These are phyloP conservation scores for Linum tenue DNA, from an alignment of 345 rosid genomes.

Conservation along the genomic window DNA sequence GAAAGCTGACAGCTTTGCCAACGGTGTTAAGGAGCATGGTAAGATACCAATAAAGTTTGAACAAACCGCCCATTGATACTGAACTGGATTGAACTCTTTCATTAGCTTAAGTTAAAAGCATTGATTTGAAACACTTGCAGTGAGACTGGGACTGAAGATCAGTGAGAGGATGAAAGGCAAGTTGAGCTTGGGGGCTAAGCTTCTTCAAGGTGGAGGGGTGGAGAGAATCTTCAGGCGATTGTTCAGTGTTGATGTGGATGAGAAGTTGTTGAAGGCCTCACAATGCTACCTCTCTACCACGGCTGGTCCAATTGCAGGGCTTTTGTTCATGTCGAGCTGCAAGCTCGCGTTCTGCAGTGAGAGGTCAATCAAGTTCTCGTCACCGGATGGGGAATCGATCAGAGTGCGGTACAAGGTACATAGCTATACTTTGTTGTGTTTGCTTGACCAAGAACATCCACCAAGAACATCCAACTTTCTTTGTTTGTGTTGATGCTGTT, in stretches of 20 bases:
- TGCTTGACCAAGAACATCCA: too few species aligned
- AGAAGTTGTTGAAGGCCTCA: conserved; percentile 39
- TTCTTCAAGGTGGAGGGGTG: conserved; percentile 16
- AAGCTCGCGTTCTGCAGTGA: conserved; percentile 24
- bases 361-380: conserved; percentile 18
- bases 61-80: too few species aligned
- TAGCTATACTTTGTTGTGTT: neutral
- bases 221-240: conserved; percentile 28
- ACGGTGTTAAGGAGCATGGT: conserved; percentile 28
- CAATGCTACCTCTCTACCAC: conserved; percentile 55
- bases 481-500: neutral
- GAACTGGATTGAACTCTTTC: neutral
- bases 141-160: conserved; percentile 38
- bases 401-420: conserved; percentile 41
- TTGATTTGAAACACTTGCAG: conserved; percentile 12
- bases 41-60: neutral
- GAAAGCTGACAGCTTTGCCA: conserved; percentile 25
- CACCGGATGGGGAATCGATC: conserved; percentile 27
- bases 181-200: conserved; percentile 21
- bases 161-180: conserved; percentile 27
- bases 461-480: neutral
- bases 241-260: conserved; percentile 34
- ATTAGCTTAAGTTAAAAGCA: neutral
- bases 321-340: conserved; percentile 34
- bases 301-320: conserved; percentile 45